phyloP scores from a whole-genome alignment of 2,329 filamentous ascomycete species.

The Chaetomium strumarium region DNA sequence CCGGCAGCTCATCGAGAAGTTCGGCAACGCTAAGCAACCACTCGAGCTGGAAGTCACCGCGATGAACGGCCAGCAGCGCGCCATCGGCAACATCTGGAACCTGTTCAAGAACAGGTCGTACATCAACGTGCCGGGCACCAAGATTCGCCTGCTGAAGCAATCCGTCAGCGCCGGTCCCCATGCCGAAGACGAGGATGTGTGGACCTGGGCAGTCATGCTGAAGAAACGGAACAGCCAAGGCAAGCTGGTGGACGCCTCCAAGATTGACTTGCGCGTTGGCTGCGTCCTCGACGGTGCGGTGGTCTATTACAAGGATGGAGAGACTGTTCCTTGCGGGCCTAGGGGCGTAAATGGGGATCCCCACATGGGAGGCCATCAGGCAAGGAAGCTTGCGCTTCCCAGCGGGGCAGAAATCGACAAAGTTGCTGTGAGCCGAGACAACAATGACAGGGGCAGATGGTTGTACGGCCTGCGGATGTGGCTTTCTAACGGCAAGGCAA shows the following conservation, averaged over 20 bases:
- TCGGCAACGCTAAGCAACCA: constrained; percentile 24
- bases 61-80: constrained; percentile 36
- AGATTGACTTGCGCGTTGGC: constrained; percentile 41
- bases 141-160: constrained; percentile 35
- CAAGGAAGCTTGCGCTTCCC: constrained; percentile 24
- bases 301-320: constrained; percentile 40
- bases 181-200: constrained; percentile 13
- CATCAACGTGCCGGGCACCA: constrained; percentile 35
- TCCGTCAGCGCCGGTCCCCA: constrained; percentile 22
- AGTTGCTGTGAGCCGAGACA: constrained; percentile 24
- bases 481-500: constrained; percentile 17
- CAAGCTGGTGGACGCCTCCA: constrained; percentile 32
- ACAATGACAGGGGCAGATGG: too few species aligned
- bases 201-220: constrained; percentile 31
- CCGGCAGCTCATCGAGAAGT: constrained; percentile 28
- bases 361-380: constrained; percentile 30
- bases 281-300: constrained; percentile 39
- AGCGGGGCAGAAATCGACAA: constrained; percentile 28
- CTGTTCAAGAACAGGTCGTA: constrained; percentile 28
- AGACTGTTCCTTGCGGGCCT: constrained; percentile 38
- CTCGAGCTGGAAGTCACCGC: constrained; percentile 32
- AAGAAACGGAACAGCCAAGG: constrained; percentile 28
- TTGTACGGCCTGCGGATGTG: constrained; percentile 15
- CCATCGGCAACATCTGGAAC: constrained; percentile 30
- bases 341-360: constrained; percentile 16